Evolutionary conservation across 441 rosid species (phyloP).

Genomic region (Gossypium lobatum): DNA sequence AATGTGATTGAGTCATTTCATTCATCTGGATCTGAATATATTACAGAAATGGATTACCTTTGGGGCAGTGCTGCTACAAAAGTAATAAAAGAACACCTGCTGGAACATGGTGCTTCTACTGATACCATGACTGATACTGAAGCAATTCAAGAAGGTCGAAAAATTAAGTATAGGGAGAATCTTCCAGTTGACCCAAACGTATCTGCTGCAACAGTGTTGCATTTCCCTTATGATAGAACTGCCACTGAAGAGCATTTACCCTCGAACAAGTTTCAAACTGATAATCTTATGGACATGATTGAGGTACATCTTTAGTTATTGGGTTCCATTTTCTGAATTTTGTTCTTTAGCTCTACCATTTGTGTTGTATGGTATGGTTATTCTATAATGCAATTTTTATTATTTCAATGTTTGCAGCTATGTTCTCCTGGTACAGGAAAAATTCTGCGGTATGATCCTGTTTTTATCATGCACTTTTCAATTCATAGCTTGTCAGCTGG

Average conservation of each 20-base stretch:
- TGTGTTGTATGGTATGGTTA: not conserved
- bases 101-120: conserved; percentile 39
- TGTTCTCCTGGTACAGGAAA: conserved; percentile 29
- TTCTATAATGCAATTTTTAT: conserved; percentile 12
- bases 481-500: conserved; percentile 50
- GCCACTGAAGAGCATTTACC: conserved; percentile 25
- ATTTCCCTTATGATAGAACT: conserved; percentile 64
- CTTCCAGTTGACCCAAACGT: conserved; percentile 69
- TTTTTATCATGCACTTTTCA: conserved; percentile 70
- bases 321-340: conserved; percentile 9
- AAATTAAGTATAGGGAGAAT: conserved; percentile 69
- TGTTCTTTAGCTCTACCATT: conserved; percentile 9
- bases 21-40: conserved; percentile 27
- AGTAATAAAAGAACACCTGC: conserved; percentile 45
- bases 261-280: conserved; percentile 27
- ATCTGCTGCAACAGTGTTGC: conserved; percentile 60
- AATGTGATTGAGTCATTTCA: conserved; percentile 52
- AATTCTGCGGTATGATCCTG: conserved; percentile 66
- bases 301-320: conserved; percentile 34
- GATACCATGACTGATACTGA: conserved; percentile 31
- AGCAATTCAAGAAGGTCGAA: conserved; percentile 44
- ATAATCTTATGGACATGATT: conserved; percentile 20
- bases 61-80: conserved; percentile 78
- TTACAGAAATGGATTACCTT: conserved; percentile 50
- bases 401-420: conserved; percentile 39